Evolutionary conservation across 1,139 yeast genomes (phyloP), one percentile per base, ranked within the genome.

Genomic region (Nadsonia starkeyi-henricii): DNA sequence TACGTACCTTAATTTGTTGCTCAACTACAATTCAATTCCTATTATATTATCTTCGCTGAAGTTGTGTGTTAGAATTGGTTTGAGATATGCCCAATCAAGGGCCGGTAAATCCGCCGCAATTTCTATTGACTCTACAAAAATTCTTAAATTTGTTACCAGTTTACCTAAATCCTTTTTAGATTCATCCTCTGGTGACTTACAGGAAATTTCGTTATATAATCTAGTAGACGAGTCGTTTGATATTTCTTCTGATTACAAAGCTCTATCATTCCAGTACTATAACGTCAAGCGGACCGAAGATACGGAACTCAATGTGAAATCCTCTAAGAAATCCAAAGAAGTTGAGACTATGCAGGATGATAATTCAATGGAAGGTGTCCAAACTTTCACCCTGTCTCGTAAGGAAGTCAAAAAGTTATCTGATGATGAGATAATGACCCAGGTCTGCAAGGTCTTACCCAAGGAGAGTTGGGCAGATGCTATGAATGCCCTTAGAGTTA

Each of bases 41-140:
- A 75, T 86, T 8, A 72, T 81, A 51, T 68, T 81, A 45, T 71
- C 76, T 5, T 81, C 88, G 0, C 66, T 86, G 58, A 77, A 75
- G 52, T 78, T 85, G n/a, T 74, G 79, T 45, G 75, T 79, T 1
- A 65, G 76, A 9, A 62, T 81, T 49, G 82, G 79, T 2, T 82
- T 81, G 58, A 69, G 83, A 47, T 77, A 72, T 58, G 64, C 69
- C 41, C 73, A 68, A 49, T 65, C 71, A 41, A 66, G 68, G 52
- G 68, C 69, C 44, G 67, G 70, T 50, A 71, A 69, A 53, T 70
- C 68, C 45, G 62, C 69, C 23, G 72, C 60, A n/a, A 51, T 58
- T 2, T 54, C 57, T 23, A 51, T 58, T 26, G 63, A 62, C 23
- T 57, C 58, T 13, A 61, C 58, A 20, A 54, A 53, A 49, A 54